phyloP scores from a whole-genome alignment of 2,329 filamentous ascomycete species.

The Metarhizium humberi region DNA sequence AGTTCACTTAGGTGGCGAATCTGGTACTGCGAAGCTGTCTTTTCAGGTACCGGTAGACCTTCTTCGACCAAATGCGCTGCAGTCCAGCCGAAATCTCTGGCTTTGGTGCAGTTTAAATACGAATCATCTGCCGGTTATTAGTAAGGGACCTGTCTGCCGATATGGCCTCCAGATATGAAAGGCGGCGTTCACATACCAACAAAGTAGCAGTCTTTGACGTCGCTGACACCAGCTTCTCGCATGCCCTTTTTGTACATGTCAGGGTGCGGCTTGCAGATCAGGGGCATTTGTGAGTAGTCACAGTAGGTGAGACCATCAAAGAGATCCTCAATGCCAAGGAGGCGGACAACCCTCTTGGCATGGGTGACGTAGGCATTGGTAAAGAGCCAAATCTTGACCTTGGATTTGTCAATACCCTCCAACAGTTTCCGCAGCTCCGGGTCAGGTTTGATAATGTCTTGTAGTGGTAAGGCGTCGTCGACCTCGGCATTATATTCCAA shows the following conservation, averaged over 20 bases:
- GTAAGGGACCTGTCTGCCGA: background rate
- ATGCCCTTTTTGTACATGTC: conserved; percentile 87
- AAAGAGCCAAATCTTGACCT: conserved; percentile 86
- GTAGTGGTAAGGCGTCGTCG: conserved; percentile 86
- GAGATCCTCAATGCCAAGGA: conserved; percentile 75
- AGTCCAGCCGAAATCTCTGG: conserved; percentile 75
- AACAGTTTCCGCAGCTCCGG: conserved; percentile 66
- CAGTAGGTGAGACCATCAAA: conserved; percentile 96
- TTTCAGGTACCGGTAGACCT: conserved; percentile 51
- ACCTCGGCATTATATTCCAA: conserved; percentile 92
- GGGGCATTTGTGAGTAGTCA: conserved; percentile 64
- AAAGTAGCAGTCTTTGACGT: conserved; percentile 73
- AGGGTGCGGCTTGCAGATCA: conserved; percentile 79
- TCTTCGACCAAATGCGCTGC: conserved; percentile 80
- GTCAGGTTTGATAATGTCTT: conserved; percentile 73
- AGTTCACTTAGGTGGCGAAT: conserved; percentile 71
- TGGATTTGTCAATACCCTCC: conserved; percentile 70
- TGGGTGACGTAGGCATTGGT: conserved; percentile 95
- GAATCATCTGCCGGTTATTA: conserved; percentile 62
- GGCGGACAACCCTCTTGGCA: conserved; percentile 67
- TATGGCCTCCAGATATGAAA: background rate
- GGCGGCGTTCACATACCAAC: conserved; percentile 55
- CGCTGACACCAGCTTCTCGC: conserved; percentile 64
- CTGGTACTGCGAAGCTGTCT: conserved; percentile 61
- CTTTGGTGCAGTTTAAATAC: conserved; percentile 67